These are phyloP conservation scores for Sporothrix phasma DNA, from an alignment of 2,329 filamentous ascomycete species.

Conservation along the genomic window DNA sequence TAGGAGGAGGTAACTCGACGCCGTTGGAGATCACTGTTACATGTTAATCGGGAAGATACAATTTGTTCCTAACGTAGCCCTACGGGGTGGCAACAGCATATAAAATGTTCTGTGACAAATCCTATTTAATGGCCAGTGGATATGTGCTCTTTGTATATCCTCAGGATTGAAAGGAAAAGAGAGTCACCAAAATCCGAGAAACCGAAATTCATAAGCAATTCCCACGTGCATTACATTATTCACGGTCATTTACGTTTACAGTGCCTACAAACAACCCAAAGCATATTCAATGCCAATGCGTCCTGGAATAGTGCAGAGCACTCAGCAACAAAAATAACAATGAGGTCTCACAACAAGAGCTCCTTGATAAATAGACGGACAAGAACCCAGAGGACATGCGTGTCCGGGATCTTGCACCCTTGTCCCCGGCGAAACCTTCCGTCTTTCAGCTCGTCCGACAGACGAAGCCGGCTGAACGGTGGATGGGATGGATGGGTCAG, in stretches of 20 bases:
- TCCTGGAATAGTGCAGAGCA: no score
- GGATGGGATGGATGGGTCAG: background rate
- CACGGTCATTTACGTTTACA: no score
- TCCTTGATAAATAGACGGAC: background rate
- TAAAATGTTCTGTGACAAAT: no score
- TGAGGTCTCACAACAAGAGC: background rate
- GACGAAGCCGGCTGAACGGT: conserved; percentile 13
- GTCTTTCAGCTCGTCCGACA: conserved; percentile 12
- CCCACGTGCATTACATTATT: no score
- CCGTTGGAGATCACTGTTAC: background rate
- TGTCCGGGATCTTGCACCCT: background rate
- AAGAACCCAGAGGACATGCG: background rate
- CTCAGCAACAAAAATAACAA: background rate
- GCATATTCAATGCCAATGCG: no score
- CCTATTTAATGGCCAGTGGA: no score
- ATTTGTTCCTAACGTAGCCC: background rate
- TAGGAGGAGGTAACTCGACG: background rate
- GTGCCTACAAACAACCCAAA: no score
- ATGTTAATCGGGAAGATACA: background rate
- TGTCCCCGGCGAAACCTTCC: background rate
- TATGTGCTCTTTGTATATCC: no score
- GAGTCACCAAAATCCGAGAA: no score
- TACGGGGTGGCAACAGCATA: background rate
- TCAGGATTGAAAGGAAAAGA: no score
- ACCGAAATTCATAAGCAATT: no score